phyloP scores from a whole-genome alignment of 352 stramenopile genomes.

The Pythium phragmitis region DNA sequence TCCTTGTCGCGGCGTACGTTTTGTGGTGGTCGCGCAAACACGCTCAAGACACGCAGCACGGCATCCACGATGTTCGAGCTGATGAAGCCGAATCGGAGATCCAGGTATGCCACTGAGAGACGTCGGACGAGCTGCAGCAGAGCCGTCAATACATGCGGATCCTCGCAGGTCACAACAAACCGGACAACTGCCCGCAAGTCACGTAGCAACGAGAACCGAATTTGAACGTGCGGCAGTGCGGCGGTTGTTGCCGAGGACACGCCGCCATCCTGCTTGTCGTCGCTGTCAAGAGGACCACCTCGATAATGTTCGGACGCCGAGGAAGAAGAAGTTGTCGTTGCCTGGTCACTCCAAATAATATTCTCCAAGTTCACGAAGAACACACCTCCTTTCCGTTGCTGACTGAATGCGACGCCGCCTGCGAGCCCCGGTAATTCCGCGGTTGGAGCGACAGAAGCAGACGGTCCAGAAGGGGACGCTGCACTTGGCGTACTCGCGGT shows the following conservation, averaged over 20 bases:
- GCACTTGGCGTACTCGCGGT: conserved; percentile 12
- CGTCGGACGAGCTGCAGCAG: conserved; percentile 60
- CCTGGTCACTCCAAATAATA: conserved; percentile 83
- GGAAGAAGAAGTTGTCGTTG: conserved; percentile 5
- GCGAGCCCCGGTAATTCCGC: conserved; percentile 1
- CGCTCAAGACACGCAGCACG: conserved; percentile 56
- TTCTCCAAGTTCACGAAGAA: conserved; percentile 76
- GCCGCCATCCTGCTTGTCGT: conserved; percentile 10
- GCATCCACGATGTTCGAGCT: conserved; percentile 79
- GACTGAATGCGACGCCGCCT: conserved; percentile 17
- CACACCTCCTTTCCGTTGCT: conserved; percentile 48
- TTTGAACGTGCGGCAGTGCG: conserved; percentile 47
- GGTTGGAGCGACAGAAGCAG: not conserved
- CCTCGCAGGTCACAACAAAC: conserved; percentile 60
- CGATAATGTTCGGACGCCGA: conserved; percentile 7
- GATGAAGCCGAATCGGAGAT: conserved; percentile 71
- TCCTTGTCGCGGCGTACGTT: not conserved
- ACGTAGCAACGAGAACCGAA: conserved; percentile 72
- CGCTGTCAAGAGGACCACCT: conserved; percentile 20
- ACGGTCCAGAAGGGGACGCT: conserved; percentile 1
- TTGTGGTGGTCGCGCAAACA: not conserved
- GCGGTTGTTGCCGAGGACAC: conserved; percentile 19
- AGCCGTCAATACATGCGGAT: conserved; percentile 46
- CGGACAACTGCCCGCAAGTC: conserved; percentile 62
- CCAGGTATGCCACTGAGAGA: conserved; percentile 64